phyloP scores from a whole-genome alignment of 345 rosid genomes.

The Rhodomyrtus tomentosa region DNA sequence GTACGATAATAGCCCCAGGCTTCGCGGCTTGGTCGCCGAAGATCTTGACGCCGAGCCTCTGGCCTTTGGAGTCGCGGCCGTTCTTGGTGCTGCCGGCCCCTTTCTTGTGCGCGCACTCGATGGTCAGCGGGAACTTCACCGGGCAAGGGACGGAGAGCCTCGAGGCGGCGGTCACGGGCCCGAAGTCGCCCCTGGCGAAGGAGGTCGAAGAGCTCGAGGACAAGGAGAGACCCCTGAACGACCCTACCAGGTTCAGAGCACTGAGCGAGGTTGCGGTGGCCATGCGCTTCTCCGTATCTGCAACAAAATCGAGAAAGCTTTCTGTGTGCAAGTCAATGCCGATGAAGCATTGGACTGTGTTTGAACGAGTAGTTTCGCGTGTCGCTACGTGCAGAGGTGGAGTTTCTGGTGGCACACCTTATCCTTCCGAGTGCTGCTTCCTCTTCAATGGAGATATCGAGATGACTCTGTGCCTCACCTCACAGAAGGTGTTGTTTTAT shows the following conservation, averaged over 20 bases:
- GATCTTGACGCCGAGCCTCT: conserved; percentile 90
- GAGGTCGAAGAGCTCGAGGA: conserved; percentile 44
- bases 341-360: neutral
- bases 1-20: conserved; percentile 85
- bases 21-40: conserved; percentile 86
- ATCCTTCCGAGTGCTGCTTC: neutral
- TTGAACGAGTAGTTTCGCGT: no score
- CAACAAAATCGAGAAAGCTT: neutral
- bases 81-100: conserved; percentile 99
- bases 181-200: conserved; percentile 39
- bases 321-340: neutral
- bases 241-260: conserved; percentile 37
- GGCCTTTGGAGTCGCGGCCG: conserved; percentile 89
- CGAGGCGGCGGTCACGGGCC: conserved; percentile 1
- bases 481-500: neutral
- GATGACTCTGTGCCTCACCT: neutral
- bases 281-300: neutral
- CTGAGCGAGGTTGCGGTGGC: neutral
- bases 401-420: neutral
- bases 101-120: conserved; percentile 89
- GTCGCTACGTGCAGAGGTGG: no score
- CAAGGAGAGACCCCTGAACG: conserved; percentile 57
- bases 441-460: neutral
- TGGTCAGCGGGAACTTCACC: conserved; percentile 37
- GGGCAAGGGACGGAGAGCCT: conserved; percentile 27